Evolutionary conservation across 1,284 basidiomycete species (phyloP), one percentile per base, ranked within the genome.

Genomic region (Chondrostereum purpureum): DNA sequence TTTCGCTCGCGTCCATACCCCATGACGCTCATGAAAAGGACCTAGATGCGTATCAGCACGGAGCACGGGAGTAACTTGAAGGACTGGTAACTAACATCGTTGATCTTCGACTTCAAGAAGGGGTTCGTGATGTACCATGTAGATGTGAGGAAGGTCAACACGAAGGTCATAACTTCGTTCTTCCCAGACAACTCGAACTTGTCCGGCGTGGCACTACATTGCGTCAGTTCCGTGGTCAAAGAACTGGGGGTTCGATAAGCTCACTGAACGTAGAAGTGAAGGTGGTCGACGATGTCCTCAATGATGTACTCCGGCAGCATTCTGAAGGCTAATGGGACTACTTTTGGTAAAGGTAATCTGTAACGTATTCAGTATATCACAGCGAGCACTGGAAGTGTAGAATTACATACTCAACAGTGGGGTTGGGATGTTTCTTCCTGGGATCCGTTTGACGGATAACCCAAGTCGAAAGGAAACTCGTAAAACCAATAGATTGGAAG

Each of bases 71-170:
- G 27, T 33, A 10, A 10, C 27, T 14, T 33, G 27, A 10, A 10
- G 14, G 27, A 33, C 11, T 33, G 27, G 24, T 13, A 14, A 62
- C 72, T 39, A 54, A 92, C 91, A 58, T 95, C 92, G 52, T 97
- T 92, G 37, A 99, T 84, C 66, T 99, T 97, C n/a, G 92, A 84
- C 65, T 97, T 98, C 55, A 99, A 65, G 74, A 96, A 98, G 0
- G 96, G 96, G 55, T 99, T 99, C 70, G 96, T 97, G 70, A 99
- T 93, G 62, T 95, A 98, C 80, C 88, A 91, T 0, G 90, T 91
- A 4, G 92, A 96, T 5, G 88, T 86, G 45, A 99, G 70, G 76
- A 98, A 98, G 0, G 90, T 92, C 53, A 98, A 73, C 31, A 84
- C 79, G 65, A 98, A 99, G 0, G 83, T 79, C 52, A 98, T 72